Evolutionary conservation across 805 yeast species (phyloP).

Genomic region (Zygotorulaspora chibaensis): DNA sequence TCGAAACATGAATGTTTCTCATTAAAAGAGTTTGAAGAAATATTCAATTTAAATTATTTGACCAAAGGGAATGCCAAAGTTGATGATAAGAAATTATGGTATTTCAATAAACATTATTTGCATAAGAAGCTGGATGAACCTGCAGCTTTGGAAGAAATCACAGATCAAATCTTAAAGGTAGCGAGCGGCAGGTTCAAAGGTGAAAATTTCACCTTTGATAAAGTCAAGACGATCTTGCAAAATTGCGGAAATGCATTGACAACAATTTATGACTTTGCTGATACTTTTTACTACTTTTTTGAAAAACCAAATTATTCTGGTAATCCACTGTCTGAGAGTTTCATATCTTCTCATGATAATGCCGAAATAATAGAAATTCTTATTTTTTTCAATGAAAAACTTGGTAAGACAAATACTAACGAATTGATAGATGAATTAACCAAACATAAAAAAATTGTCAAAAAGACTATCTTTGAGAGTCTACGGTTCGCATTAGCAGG

Average conservation of each 20-base stretch:
- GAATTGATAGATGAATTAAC: constrained; percentile 9
- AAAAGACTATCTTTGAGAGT: constrained; percentile 46
- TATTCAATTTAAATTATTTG: constrained; percentile 64
- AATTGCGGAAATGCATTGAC: constrained; percentile 48
- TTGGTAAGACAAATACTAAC: constrained; percentile 7
- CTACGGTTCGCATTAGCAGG: constrained; percentile 70
- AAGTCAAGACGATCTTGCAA: constrained; percentile 40
- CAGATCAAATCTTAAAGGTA: constrained; percentile 30
- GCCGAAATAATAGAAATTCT: constrained; percentile 16
- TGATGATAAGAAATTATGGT: constrained; percentile 66
- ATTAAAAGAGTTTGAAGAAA: constrained; percentile 46
- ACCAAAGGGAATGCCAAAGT: constrained; percentile 95
- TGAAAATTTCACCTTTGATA: constrained; percentile 22
- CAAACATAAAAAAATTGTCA: background rate
- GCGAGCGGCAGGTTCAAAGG: constrained; percentile 15
- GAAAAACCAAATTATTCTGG: constrained; percentile 27
- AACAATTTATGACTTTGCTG: constrained; percentile 49
- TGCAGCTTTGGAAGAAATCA: constrained; percentile 34
- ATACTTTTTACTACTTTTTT: constrained; percentile 48
- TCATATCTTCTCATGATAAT: constrained; percentile 23
- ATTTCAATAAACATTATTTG: constrained; percentile 72
- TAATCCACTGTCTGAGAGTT: constrained; percentile 31
- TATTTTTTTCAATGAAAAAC: constrained; percentile 8
- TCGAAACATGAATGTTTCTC: constrained; percentile 49
- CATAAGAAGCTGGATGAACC: constrained; percentile 40